A percentile compares a stretch with the other conserved stretches of the same genome.
These are phyloP conservation scores for Eragrostis curvula DNA, from an alignment of 176 grass and related monocot genomes.

Conservation along the genomic window DNA sequence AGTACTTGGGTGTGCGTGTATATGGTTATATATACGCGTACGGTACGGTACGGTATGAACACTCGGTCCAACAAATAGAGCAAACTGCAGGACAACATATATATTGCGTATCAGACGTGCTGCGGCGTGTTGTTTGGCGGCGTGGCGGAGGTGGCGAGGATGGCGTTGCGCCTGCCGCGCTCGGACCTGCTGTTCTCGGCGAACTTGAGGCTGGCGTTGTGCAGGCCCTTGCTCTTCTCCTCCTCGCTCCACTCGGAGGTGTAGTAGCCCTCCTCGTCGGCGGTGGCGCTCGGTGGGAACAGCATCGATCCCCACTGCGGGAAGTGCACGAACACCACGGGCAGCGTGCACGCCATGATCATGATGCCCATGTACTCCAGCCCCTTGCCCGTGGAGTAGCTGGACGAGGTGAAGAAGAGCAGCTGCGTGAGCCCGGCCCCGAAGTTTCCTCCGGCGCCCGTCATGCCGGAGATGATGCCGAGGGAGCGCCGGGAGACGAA, in stretches of 20 bases:
- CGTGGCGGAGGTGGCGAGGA: conserved; percentile 45
- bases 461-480: too few relatives aligned
- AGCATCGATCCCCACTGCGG: conserved; percentile 97
- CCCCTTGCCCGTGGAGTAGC: conserved; percentile 58
- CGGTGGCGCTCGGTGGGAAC: conserved; percentile 49
- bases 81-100: too few relatives aligned
- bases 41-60: too few relatives aligned
- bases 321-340: conserved; percentile 66
- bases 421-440: conserved; percentile 81
- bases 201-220: conserved; percentile 61
- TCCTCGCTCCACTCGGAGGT: conserved; percentile 59
- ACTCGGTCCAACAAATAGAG: too few relatives aligned
- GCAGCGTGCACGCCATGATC: conserved; percentile 89
- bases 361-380: conserved; percentile 83
- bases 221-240: conserved; percentile 64
- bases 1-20: too few relatives aligned
- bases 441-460: conserved; percentile 71
- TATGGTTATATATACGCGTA: too few relatives aligned
- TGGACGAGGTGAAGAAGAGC: conserved; percentile 79
- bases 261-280: conserved; percentile 66
- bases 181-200: conserved; percentile 73
- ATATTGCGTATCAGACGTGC: conserved; percentile 38
- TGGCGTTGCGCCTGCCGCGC: conserved; percentile 49
- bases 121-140: conserved; percentile 48
- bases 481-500: conserved; percentile 80